These are phyloP conservation scores for Amanita brunnescens DNA, from an alignment of 768 basidiomycete genomes.

Conservation along the genomic window DNA sequence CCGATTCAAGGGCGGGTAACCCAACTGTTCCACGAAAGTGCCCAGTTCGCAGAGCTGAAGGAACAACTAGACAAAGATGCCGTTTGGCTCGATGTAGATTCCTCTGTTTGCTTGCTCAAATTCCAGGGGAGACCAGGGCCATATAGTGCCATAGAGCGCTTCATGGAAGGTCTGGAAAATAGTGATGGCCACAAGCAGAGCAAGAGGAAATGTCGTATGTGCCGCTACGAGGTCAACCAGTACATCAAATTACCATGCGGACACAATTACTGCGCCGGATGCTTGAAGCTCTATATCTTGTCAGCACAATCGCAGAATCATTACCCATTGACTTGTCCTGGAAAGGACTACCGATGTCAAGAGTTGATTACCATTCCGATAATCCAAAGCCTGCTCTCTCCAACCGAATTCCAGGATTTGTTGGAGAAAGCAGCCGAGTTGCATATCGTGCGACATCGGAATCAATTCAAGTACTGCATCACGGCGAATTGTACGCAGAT, in stretches of 20 bases:
- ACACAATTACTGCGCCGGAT: conserved; percentile 41
- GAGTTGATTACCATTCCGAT: conserved; percentile 43
- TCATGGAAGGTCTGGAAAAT: neutral
- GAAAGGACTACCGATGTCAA: conserved; percentile 46
- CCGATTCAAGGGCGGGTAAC: neutral
- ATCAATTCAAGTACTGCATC: conserved; percentile 57
- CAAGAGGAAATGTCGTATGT: conserved; percentile 41
- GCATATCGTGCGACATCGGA: conserved; percentile 45
- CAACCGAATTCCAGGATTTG: conserved; percentile 41
- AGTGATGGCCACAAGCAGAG: neutral
- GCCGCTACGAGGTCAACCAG: conserved; percentile 34
- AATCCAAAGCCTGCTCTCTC: conserved; percentile 42
- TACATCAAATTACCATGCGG: conserved; percentile 36
- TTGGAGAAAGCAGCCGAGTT: conserved; percentile 46
- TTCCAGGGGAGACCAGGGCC: neutral
- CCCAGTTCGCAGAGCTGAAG: neutral
- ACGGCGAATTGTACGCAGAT: conserved; percentile 67
- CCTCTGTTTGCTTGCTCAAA: neutral
- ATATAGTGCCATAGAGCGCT: neutral
- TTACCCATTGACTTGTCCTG: conserved; percentile 62
- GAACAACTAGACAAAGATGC: neutral
- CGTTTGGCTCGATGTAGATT: conserved; percentile 2
- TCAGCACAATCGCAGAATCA: conserved; percentile 29
- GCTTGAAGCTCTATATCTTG: conserved; percentile 37
- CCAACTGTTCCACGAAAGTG: neutral